Base-by-base conservation (phyloP, 257 asterid species). In the Scutellaria baicalensis region DNA sequence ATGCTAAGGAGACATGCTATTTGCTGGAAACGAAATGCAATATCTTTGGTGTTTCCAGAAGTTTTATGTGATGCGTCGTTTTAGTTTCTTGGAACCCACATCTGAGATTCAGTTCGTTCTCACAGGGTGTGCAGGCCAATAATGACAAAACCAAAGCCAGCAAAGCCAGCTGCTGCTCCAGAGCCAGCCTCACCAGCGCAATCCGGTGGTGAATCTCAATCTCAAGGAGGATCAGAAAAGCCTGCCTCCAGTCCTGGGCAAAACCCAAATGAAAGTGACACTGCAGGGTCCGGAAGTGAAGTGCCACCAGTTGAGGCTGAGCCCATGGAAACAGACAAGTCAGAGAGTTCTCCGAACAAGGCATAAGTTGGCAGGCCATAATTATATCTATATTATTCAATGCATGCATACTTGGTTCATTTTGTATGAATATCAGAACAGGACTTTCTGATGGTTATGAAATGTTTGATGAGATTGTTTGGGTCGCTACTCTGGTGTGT, bases 121-220 rank as follows among this genome's bases (percentile, higher is more conserved):
- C 39, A 50, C 91, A 91, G 97, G 88, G 59, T 80, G 10, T 87
- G 95, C 81, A 78, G 88, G 85, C 96, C 97, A 0, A 70, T 85
- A 54, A 81, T 86, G 95, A 91, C 75, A 9, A 91, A 91, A 71
- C 89, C 95, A 49, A 91, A 84, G 84, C 97, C 96, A 0, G 80
- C 86, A 36, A 88, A 86, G 69, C 89, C 94, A 38, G 79, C 89
- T 16, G 79, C 89, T 16, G 51, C 90, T 31, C 85, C 95, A 1
- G 95, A 87, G 69, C 18, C 87, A 40, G 68, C 88, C 9, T 64
- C 96, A 8, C 87, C 87, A 18, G 67, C 86, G 16, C 21, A 87
- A 5, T 51, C 96, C n/a, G 92, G 90, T 23, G 78, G 77, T 0
- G 92, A 86, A 36, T 39, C 85, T 4, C 86, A 81, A 8, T 59